These are phyloP conservation scores for Histomonas meleagridis DNA, from an alignment of 208 protist genomes.

Conservation along the genomic window DNA sequence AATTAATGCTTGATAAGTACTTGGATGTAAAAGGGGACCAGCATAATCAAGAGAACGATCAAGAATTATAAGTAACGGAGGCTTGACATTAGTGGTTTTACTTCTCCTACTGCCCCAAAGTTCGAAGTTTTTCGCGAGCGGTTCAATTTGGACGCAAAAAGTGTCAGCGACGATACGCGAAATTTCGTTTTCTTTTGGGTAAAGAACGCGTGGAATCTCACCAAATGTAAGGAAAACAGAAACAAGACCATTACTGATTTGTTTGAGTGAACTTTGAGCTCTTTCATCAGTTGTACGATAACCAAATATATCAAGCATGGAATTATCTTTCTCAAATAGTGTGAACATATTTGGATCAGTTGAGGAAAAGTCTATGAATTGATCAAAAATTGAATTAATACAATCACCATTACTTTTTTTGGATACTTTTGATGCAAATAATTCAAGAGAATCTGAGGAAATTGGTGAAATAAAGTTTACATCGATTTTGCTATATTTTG, in stretches of 20 bases:
- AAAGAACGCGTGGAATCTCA: neutral
- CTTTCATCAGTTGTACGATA: neutral
- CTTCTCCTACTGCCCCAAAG: neutral
- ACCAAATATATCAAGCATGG: neutral
- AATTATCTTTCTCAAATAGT: neutral
- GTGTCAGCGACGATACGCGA: neutral
- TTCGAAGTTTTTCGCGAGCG: neutral
- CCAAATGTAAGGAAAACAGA: conserved; percentile 9
- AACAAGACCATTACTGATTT: neutral
- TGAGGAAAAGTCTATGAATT: conserved; percentile 22
- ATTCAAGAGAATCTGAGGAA: neutral
- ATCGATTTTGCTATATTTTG: neutral
- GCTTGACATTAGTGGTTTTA: neutral
- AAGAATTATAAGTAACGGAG: neutral
- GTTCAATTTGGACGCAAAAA: neutral
- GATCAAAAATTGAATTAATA: neutral
- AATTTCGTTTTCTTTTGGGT: neutral
- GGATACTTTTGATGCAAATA: neutral
- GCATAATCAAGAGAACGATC: neutral
- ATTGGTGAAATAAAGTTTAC: neutral
- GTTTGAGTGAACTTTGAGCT: neutral
- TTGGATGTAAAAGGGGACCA: neutral
- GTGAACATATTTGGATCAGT: neutral
- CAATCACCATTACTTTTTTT: neutral
- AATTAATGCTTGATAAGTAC: neutral